Percentiles rank a stretch among this genome's conserved stretches.
These are phyloP conservation scores for Cairneyella variabilis DNA, from an alignment of 495 filamentous ascomycete genomes.

Conservation along the genomic window DNA sequence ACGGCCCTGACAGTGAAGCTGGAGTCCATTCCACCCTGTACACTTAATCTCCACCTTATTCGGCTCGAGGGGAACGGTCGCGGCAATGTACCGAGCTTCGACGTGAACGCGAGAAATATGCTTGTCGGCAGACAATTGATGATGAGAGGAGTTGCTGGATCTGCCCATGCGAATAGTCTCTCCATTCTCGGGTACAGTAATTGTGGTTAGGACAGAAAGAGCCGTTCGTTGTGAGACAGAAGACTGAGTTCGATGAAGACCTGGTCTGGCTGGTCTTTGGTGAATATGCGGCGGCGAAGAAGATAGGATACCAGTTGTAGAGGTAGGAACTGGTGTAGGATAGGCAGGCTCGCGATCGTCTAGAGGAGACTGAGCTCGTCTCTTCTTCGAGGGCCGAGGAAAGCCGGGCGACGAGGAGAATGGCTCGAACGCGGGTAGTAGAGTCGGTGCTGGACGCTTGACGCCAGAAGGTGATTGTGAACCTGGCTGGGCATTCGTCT, in stretches of 20 bases:
- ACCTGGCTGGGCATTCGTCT: slow-evolving; percentile 22
- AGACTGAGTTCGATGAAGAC: slow-evolving; percentile 59
- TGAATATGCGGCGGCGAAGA: slow-evolving; percentile 69
- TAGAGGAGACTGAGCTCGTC: slow-evolving; percentile 50
- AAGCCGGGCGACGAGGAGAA: slow-evolving; percentile 82
- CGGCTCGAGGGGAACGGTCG: slow-evolving; percentile 38
- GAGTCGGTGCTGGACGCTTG: slow-evolving; percentile 74
- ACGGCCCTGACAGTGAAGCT: slow-evolving; percentile 85
- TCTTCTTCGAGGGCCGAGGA: slow-evolving; percentile 71
- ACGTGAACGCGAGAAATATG: slow-evolving; percentile 91
- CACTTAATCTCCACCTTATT: slow-evolving; percentile 80
- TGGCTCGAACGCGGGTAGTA: slow-evolving; percentile 93
- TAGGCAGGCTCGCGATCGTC: slow-evolving; percentile 46
- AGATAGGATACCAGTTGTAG: slow-evolving; percentile 84
- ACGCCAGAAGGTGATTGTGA: slow-evolving; percentile 54
- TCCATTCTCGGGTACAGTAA: slow-evolving; percentile 79
- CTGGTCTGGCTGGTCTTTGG: slow-evolving; percentile 35
- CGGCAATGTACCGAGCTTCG: slow-evolving; percentile 76
- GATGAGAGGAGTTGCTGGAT: slow-evolving; percentile 87
- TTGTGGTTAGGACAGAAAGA: slow-evolving; percentile 71
- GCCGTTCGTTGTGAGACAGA: slow-evolving; percentile 77
- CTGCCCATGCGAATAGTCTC: slow-evolving; percentile 82
- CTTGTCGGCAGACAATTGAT: slow-evolving; percentile 85
- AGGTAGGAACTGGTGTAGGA: slow-evolving; percentile 89
- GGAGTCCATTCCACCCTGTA: slow-evolving; percentile 93